Percentiles rank a stretch among this genome's conserved stretches.
Conservation (phyloP, 768 basidiomycete species). For the Phallus indusiatus region DNA sequence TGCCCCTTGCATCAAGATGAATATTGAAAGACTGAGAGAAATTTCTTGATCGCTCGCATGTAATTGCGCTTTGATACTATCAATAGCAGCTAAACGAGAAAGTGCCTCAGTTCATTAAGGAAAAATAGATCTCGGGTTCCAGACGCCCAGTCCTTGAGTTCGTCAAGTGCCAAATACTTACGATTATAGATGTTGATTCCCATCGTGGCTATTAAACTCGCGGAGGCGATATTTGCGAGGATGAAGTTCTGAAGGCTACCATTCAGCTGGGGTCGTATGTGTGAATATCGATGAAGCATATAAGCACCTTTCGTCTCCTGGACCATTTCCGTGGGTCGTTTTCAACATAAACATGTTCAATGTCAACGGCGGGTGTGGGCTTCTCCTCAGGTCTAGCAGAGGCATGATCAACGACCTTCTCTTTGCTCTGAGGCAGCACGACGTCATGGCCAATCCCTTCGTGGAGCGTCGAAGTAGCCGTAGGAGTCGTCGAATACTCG, state of each 20-base stretch:
- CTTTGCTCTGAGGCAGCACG: neutral
- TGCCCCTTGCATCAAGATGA: conserved; percentile 62
- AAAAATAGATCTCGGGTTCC: neutral
- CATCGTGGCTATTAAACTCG: conserved; percentile 50
- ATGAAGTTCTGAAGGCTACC: conserved; percentile 20
- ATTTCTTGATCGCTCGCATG: conserved; percentile 53
- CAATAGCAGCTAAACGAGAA: conserved; percentile 44
- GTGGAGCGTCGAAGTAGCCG: conserved; percentile 3
- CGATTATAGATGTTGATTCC: conserved; percentile 57
- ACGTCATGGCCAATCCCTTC: neutral
- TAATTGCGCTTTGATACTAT: conserved; percentile 48
- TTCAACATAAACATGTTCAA: conserved; percentile 32
- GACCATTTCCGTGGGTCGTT: conserved; percentile 61
- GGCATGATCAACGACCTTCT: neutral
- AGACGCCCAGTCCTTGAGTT: too few species aligned
- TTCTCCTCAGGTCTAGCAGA: neutral
- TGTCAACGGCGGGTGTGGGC: conserved; percentile 16
- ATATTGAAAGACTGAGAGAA: conserved; percentile 59
- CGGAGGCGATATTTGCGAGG: conserved; percentile 30
- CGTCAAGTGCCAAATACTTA: conserved; percentile 22
- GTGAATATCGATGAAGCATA: neutral
- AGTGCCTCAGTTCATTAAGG: neutral
- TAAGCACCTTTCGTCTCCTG: conserved; percentile 39
- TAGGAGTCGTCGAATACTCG: neutral
- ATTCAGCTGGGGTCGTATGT: conserved; percentile 17